Base-by-base conservation (phyloP, 345 rosid species). In the Eucalyptus cloeziana region DNA sequence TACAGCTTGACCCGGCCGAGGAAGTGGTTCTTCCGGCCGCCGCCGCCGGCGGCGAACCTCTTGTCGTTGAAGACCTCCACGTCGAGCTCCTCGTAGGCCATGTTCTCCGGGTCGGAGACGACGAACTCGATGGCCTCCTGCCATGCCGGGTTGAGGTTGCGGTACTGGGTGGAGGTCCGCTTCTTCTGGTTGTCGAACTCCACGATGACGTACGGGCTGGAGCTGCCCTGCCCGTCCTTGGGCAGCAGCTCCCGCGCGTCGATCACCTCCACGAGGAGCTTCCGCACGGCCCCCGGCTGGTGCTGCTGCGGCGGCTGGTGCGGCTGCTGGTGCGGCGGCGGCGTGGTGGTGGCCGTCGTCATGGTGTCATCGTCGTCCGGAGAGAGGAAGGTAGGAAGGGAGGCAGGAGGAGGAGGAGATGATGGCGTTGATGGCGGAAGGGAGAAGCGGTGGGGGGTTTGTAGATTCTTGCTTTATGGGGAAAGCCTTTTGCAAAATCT, bases 221-320 rank as follows among this genome's bases (percentile, higher is more conserved):
- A 96, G 92, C 99, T 98, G 12, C 99, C 99, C 91, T 95, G 97
- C 11, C 99, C 99, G 81, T 97, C 99, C 87, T 96, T 98, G 24
- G 98, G 99, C 50, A 97, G 96, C 31, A 98, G 92, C 80, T 98
- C 95, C 9, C 99, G 96, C 3, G 99, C 99, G 52, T 98, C 98
- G 2, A 92, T 89, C 0, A 97, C 98, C 50, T 96, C 97, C 27
- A 97, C 97, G 52, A 94, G 89, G 37, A 97, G 94, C 89, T 91
- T 97, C 17, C 97, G 95, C 37, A 93, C 90, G 89, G 80, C 87
- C 44, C 62, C 85, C 37, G 94, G 89, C 13, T 87, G 87, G 22
- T 88, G 94, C 8, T 87, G 91, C 27, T 88, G 94, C 17, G 88
- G 91, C 3, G 89, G 90, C 22, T 90, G 92, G 89, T 88, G 94